A percentile compares a stretch with the other conserved stretches of the same genome.
Evolutionary conservation across 768 basidiomycete genomes (phyloP).

Genomic region (Amyloporia xantha): DNA sequence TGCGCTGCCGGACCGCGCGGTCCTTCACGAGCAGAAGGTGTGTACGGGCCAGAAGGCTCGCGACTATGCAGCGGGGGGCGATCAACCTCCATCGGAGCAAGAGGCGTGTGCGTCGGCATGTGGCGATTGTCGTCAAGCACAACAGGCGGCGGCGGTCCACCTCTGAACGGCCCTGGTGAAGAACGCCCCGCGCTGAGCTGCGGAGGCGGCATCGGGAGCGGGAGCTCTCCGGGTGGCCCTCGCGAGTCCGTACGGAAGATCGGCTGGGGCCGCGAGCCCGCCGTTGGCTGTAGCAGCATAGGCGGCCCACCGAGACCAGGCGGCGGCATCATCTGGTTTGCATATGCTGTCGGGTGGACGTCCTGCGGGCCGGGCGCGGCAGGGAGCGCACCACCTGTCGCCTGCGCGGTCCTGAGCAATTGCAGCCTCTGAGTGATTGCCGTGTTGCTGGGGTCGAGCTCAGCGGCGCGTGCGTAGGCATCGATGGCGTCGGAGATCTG

Average conservation of each 20-base stretch:
- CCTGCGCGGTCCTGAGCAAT: slow-evolving; percentile 74
- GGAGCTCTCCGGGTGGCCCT: slow-evolving; percentile 33
- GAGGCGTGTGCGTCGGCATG: slow-evolving; percentile 52
- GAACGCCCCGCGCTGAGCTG: slow-evolving; percentile 29
- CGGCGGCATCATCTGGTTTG: slow-evolving; percentile 67
- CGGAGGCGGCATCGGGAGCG: slow-evolving; percentile 55
- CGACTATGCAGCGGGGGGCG: slow-evolving; percentile 37
- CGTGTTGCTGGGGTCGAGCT: slow-evolving; percentile 83
- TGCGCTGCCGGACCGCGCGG: slow-evolving; percentile 49
- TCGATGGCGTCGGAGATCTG: slow-evolving; percentile 99
- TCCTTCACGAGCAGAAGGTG: slow-evolving; percentile 32
- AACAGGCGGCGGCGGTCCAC: slow-evolving; percentile 78
- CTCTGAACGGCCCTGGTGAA: slow-evolving; percentile 72
- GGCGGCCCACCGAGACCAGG: slow-evolving; percentile 61
- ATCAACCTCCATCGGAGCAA: slow-evolving; percentile 68
- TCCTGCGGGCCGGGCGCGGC: slow-evolving; percentile 92
- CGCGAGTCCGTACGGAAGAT: slow-evolving; percentile 64
- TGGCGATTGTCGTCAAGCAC: slow-evolving; percentile 63
- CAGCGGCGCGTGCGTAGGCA: slow-evolving; percentile 91
- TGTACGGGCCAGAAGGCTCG: slow-evolving; percentile 40
- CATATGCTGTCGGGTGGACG: slow-evolving; percentile 93
- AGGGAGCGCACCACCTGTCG: slow-evolving; percentile 65
- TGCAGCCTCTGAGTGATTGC: slow-evolving; percentile 78
- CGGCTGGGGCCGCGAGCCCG: slow-evolving; percentile 36
- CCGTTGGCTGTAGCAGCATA: slow-evolving; percentile 49